These are phyloP conservation scores for Alternaria rosae DNA, from an alignment of 2,329 filamentous ascomycete species.

Conservation along the genomic window DNA sequence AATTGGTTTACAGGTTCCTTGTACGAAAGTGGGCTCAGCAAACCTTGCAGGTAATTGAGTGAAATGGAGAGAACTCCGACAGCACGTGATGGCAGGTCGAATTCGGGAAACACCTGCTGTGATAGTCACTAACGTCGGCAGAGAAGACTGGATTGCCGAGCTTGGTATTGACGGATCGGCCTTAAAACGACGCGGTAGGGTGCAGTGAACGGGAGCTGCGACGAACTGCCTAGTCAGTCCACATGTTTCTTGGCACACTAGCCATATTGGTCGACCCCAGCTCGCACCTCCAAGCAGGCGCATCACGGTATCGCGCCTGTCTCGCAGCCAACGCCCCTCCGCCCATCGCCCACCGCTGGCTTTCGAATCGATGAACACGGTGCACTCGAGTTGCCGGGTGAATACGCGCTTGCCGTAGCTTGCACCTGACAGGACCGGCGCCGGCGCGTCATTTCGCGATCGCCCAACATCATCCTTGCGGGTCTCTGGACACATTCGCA, in stretches of 20 bases:
- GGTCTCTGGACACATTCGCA: conserved; percentile 34
- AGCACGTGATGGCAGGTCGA: background rate
- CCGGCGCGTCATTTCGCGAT: conserved; percentile 39
- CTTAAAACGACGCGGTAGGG: background rate
- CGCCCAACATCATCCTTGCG: conserved; percentile 32
- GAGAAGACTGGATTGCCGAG: background rate
- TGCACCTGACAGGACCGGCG: conserved; percentile 25
- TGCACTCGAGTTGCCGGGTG: conserved; percentile 29
- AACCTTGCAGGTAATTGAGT: background rate
- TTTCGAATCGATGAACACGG: conserved; percentile 33
- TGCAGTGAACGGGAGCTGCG: conserved; percentile 3
- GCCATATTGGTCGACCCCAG: conserved; percentile 2
- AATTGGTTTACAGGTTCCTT: background rate
- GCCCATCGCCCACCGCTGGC: conserved; percentile 15
- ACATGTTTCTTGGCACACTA: conserved; percentile 20
- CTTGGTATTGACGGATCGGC: background rate
- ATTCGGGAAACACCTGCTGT: background rate
- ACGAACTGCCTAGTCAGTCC: conserved; percentile 2
- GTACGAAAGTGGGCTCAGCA: background rate
- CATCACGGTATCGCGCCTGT: conserved; percentile 25
- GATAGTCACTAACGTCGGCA: background rate
- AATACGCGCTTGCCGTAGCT: conserved; percentile 38
- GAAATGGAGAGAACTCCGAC: background rate
- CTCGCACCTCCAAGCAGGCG: conserved; percentile 27
- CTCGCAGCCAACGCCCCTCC: conserved; percentile 28